Evolutionary conservation across 805 yeast genomes (phyloP), one percentile per base, ranked within the genome.

Genomic region (Cyberlindnera petersonii): DNA sequence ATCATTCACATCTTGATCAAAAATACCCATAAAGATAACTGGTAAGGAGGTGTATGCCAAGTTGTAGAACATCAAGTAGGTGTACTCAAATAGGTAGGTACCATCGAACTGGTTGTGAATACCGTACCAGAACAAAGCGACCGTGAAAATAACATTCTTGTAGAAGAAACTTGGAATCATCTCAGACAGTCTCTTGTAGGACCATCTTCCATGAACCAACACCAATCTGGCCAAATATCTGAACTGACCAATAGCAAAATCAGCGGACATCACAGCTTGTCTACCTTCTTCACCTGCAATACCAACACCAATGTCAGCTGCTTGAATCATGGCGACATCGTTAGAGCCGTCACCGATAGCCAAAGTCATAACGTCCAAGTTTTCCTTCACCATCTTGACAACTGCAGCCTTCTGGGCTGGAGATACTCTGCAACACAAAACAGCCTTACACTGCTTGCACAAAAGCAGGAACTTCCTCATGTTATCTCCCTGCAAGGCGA

Each of bases 341-440:
- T 85, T 85, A 16, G 93, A 79, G 40, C 94, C 94, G 63, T 85
- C 94, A 49, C 94, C 94, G 56, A 85, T 83, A 17, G 59, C 91
- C 36, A 85, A 64, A 1, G 94, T 85, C 88, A 84, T 85, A 21
- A 85, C 94, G 44, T 78, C 79, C 33, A 85, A 65, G 8, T 80
- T 71, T 26, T 78, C 75, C 57, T 80, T 83, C 14, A 85, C 93
- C 44, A 84, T 59, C 48, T 74, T 77, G 13, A 93, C 98, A 14
- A 93, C 98, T 37, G 93, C 67, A 0, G 99, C 98, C 60, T 93
- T 93, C 56, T 93, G 99, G 42, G 94, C 70, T 0, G 99, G 99
- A 1, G 98, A 91, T 1, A 93, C 99, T 59, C 99, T 80, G 65
- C 99, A 93, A 60, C 99, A 93, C 24, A 93, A 81, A 10, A 94